Conservation (phyloP, 2,329 filamentous ascomycete genomes). For the Westerdykella aurantiaca region DNA sequence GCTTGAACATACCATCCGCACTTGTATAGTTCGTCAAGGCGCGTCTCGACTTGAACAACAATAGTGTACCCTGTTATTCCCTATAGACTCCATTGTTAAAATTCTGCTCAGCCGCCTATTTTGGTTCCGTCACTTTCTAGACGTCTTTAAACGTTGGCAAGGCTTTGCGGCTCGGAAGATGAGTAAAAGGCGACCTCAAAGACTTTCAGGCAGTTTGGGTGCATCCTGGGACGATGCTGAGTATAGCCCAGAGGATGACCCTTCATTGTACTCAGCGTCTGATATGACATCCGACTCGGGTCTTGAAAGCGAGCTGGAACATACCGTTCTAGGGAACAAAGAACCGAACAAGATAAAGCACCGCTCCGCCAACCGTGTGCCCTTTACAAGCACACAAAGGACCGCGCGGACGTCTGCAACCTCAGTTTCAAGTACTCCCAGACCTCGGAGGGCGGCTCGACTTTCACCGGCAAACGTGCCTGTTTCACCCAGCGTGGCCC, state of each 20-base stretch:
- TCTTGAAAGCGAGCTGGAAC: conserved; percentile 23
- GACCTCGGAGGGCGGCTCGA: conserved; percentile 1
- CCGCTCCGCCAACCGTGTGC: conserved; percentile 12
- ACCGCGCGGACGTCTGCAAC: too few species aligned
- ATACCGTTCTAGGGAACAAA: conserved; percentile 9
- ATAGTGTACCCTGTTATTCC: too few species aligned
- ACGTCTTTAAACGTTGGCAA: too few species aligned
- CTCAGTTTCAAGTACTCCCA: too few species aligned
- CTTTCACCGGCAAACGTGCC: conserved; percentile 8
- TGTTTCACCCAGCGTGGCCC: conserved; percentile 7
- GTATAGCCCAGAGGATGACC: conserved; percentile 22
- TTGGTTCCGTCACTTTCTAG: too few species aligned
- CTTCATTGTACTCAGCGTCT: conserved; percentile 22
- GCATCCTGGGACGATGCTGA: conserved; percentile 33
- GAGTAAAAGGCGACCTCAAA: conserved; percentile 12
- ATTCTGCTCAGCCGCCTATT: too few species aligned
- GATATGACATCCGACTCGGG: conserved; percentile 12
- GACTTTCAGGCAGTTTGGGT: conserved; percentile 22
- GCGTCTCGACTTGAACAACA: too few species aligned
- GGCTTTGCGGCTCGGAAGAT: conserved; percentile 5
- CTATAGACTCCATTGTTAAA: too few species aligned
- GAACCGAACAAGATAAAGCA: conserved; percentile 10
- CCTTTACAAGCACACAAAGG: conserved; percentile 6
- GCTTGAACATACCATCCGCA: too few species aligned
- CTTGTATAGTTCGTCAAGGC: too few species aligned